Conservation (phyloP, 2,329 filamentous ascomycete species). For the Didymella exigua region DNA sequence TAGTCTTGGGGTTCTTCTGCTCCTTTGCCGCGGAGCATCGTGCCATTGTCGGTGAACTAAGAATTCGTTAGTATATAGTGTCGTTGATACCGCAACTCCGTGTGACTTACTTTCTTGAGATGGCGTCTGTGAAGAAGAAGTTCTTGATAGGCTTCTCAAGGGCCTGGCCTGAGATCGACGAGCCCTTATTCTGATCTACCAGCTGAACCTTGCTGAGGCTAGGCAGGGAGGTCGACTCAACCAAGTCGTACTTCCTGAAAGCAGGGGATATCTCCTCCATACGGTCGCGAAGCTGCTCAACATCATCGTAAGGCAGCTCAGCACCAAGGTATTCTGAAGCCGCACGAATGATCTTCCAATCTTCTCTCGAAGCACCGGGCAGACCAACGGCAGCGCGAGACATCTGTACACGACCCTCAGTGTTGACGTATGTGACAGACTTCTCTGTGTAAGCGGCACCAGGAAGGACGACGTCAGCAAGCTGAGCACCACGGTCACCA, state of each 20-base stretch:
- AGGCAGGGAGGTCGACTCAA: conserved; percentile 76
- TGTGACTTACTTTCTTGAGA: conserved; percentile 82
- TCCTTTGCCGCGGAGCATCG: conserved; percentile 94
- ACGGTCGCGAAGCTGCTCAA: conserved; percentile 85
- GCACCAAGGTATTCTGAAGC: conserved; percentile 87
- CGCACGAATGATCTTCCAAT: conserved; percentile 99
- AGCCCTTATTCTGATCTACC: conserved; percentile 93
- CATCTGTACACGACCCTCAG: conserved; percentile 94
- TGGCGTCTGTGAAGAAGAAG: conserved; percentile 98
- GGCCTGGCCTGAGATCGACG: conserved; percentile 71
- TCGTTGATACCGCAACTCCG: not conserved
- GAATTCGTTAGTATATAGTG: conserved; percentile 18
- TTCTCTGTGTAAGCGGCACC: conserved; percentile 98
- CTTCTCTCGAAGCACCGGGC: conserved; percentile 86
- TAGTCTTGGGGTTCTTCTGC: conserved; percentile 55
- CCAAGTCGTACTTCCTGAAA: conserved; percentile 85
- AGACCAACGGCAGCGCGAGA: conserved; percentile 87
- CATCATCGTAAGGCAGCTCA: conserved; percentile 89
- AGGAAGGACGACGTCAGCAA: conserved; percentile 91
- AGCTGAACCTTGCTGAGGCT: conserved; percentile 90
- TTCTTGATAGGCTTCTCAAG: conserved; percentile 89
- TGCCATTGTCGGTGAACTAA: conserved; percentile 95
- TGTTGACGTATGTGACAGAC: conserved; percentile 94
- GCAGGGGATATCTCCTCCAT: conserved; percentile 95
- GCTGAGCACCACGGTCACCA: conserved; percentile 88